These are phyloP conservation scores for Yamadazyma mexicana DNA, from an alignment of 1,139 yeast species.

Conservation along the genomic window DNA sequence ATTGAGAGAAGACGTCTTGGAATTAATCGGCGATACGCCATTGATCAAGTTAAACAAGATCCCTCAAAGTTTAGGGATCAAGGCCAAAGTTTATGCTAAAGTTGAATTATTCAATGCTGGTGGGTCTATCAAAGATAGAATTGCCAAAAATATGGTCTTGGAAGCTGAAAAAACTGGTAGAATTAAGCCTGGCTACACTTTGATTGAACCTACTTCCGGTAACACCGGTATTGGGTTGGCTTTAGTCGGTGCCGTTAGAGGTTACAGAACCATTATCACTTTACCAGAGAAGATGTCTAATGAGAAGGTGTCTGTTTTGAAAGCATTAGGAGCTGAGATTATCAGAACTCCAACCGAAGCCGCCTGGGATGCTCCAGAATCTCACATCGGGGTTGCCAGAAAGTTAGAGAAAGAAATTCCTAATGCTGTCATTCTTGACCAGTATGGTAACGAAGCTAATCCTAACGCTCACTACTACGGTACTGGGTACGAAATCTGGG, in stretches of 20 bases:
- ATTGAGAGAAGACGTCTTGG: slow-evolving; percentile 45
- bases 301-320: slow-evolving; percentile 84
- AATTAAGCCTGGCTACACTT: slow-evolving; percentile 82
- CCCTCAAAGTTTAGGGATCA: slow-evolving; percentile 76
- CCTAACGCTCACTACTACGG: slow-evolving; percentile 85
- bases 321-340: slow-evolving; percentile 89
- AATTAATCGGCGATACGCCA: slow-evolving; percentile 83
- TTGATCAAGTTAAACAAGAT: slow-evolving; percentile 70
- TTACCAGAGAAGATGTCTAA: slow-evolving; percentile 92
- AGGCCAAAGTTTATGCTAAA: slow-evolving; percentile 59
- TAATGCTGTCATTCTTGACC: slow-evolving; percentile 82
- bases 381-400: slow-evolving; percentile 87
- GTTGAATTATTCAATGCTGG: slow-evolving; percentile 70
- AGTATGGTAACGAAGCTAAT: slow-evolving; percentile 75
- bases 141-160: slow-evolving; percentile 68
- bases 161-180: slow-evolving; percentile 80
- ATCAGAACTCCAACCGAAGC: slow-evolving; percentile 93
- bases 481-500: slow-evolving; percentile 86
- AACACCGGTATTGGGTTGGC: slow-evolving; percentile 91
- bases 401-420: slow-evolving; percentile 83
- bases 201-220: slow-evolving; percentile 90
- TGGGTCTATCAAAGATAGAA: slow-evolving; percentile 70
- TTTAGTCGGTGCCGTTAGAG: slow-evolving; percentile 81
- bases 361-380: slow-evolving; percentile 91
- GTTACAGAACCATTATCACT: slow-evolving; percentile 85